Percentiles rank a stretch among this genome's conserved stretches.
Evolutionary conservation across 2,329 filamentous ascomycete species (phyloP).

Genomic region (Colletotrichum sp.): DNA sequence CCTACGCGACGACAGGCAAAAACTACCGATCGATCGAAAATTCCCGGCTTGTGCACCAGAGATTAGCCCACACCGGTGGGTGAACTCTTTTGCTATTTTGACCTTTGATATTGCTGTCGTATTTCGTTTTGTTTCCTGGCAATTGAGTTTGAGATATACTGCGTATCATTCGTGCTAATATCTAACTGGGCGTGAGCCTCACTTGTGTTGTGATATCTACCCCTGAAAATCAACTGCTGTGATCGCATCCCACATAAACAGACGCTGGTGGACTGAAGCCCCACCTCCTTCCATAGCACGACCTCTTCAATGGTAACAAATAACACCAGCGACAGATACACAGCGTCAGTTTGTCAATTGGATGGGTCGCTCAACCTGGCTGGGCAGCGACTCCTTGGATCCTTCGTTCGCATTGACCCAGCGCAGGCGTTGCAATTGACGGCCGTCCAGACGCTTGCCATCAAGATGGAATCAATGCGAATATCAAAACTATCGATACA

Average conservation of each 20-base stretch:
- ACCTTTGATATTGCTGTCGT: background rate
- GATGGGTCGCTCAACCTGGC: background rate
- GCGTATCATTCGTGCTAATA: background rate
- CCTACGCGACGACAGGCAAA: background rate
- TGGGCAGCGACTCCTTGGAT: background rate
- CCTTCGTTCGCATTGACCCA: background rate
- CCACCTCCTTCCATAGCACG: background rate
- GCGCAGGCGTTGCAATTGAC: background rate
- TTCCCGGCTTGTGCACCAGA: background rate
- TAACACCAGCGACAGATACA: background rate
- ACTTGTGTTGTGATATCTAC: background rate
- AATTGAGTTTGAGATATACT: background rate
- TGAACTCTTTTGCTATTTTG: background rate
- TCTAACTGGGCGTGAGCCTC: background rate
- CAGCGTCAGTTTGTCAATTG: background rate
- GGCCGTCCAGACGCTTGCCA: background rate
- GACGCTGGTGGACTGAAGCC: background rate
- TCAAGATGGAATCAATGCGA: background rate
- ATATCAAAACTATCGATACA: background rate
- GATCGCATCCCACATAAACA: background rate
- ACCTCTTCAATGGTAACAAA: rapidly evolving
- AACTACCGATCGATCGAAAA: background rate
- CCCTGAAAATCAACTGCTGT: rapidly evolving
- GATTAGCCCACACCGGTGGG: background rate
- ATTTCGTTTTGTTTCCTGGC: background rate